These are phyloP conservation scores for Cucurbita pepo DNA, from an alignment of 306 rosid species.

Conservation along the genomic window DNA sequence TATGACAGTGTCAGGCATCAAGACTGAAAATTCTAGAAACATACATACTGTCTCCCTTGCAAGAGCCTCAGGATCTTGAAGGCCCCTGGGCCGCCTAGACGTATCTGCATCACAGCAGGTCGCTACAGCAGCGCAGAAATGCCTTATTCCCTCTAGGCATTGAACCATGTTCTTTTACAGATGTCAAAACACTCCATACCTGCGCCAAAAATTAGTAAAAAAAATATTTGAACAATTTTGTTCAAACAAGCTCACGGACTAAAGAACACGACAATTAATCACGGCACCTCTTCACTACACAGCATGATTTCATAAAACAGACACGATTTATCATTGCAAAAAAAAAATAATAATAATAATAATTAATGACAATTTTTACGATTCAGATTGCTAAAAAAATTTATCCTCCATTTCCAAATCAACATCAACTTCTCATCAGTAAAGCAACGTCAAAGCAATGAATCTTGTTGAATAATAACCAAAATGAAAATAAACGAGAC, in stretches of 20 bases:
- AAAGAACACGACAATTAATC: background rate
- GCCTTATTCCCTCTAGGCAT: slow-evolving; percentile 72
- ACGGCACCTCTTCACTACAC: background rate
- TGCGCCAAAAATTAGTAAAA: slow-evolving; percentile 8
- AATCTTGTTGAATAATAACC: background rate
- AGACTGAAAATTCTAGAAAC: slow-evolving; percentile 16
- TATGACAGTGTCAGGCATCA: slow-evolving; percentile 4
- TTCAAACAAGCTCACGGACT: background rate
- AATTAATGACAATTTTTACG: no score
- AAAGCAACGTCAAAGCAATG: background rate
- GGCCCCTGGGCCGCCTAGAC: slow-evolving; percentile 41
- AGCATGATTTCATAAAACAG: background rate
- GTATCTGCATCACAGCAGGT: slow-evolving; percentile 42
- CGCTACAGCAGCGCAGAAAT: slow-evolving; percentile 36
- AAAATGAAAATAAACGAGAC: background rate
- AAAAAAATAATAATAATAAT: background rate
- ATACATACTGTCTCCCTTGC: slow-evolving; percentile 86
- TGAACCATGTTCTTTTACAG: slow-evolving; percentile 62
- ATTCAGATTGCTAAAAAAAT: background rate
- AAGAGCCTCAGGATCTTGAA: slow-evolving; percentile 67
- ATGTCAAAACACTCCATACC: slow-evolving; percentile 76
- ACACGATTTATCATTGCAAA: background rate
- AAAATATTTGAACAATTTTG: background rate
- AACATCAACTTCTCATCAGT: background rate
- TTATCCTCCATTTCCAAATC: background rate